phyloP scores from a whole-genome alignment of 192 early-diverging fungal species.

The Chytriomyces sp. region DNA sequence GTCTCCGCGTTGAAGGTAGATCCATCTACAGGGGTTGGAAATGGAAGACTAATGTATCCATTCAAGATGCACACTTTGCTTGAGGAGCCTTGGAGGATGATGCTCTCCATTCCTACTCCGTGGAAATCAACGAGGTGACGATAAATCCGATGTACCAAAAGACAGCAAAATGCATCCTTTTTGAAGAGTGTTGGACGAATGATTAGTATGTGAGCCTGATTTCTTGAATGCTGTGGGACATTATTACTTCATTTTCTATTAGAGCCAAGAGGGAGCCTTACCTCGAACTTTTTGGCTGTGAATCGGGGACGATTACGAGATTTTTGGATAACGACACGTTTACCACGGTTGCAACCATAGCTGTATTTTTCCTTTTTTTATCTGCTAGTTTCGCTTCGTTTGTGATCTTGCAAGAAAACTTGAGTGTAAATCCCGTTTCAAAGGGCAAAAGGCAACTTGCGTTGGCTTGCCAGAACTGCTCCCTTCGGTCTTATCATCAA shows the following conservation, averaged over 20 bases:
- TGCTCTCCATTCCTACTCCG: constrained; percentile 33
- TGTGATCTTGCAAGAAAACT: constrained; percentile 13
- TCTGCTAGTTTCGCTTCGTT: too few species aligned
- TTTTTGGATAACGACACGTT: neutral
- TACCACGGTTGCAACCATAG: neutral
- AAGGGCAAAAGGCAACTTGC: neutral
- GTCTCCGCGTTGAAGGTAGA: neutral
- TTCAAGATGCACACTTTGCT: constrained; percentile 22
- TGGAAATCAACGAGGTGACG: neutral
- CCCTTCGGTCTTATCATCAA: neutral
- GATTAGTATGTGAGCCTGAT: too few species aligned
- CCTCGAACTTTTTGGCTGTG: too few species aligned
- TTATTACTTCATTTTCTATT: too few species aligned
- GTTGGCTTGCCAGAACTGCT: constrained; percentile 13
- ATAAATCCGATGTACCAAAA: neutral
- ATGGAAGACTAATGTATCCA: constrained; percentile 6
- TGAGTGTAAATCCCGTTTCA: constrained; percentile 32
- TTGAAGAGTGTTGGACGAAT: neutral
- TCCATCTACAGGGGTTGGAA: too few species aligned
- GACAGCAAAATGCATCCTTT: neutral
- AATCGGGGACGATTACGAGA: neutral
- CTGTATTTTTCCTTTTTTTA: too few species aligned
- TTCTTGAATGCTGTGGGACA: too few species aligned
- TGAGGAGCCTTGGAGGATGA: constrained; percentile 24
- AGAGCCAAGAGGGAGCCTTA: too few species aligned